Evolutionary conservation across 495 filamentous ascomycete species (phyloP), one percentile per base, ranked within the genome.

Genomic region (Chaetomidium leptoderma): DNA sequence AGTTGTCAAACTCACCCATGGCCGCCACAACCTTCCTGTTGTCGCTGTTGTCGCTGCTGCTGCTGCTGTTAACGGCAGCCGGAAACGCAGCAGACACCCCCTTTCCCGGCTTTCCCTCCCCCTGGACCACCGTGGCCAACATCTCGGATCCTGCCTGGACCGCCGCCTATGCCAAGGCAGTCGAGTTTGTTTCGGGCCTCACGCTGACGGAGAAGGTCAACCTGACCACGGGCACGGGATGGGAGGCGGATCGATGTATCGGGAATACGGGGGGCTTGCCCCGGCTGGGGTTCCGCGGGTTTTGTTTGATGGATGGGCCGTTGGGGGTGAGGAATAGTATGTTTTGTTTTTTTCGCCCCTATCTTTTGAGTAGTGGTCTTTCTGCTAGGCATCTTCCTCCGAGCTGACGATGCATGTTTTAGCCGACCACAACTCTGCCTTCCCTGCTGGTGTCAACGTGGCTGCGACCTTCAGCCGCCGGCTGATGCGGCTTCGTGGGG

Each of bases 341-440:
- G 45, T 48, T 33, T 19, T 48, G 3, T 9, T n/a, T 30, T 3
- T 46, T 27, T 29, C 11, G 29, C 6, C n/a, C 21, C 7, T 24
- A 3, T n/a, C 23, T 14, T 24, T 24, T 44, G n/a, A n/a, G n/a
- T n/a, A n/a, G n/a, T n/a, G 2, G 3, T 26, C 8, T 4, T 27
- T 45, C 10, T 26, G 6, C 21, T 13, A 39, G 36, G 9, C 4
- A 11, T 11, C 11, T 11, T 33, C 32, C 6, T 6, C 11, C 32
- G 11, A 6, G 50, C 23, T 26, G 2, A 29, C 35, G 16, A 17
- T 37, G 21, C 21, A n/a, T 6, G n/a, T 11, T n/a, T n/a, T n/a
- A 44, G 42, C 44, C 2, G 44, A 47, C 44, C 27, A 47, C 44
- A 39, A 37, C 48, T 39, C 33, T n/a, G 48, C 23, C 24, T 52